A percentile compares a stretch with the other conserved stretches of the same genome.
phyloP scores from a whole-genome alignment of 2,329 filamentous ascomycete species.

The Phialophora verrucosa region DNA sequence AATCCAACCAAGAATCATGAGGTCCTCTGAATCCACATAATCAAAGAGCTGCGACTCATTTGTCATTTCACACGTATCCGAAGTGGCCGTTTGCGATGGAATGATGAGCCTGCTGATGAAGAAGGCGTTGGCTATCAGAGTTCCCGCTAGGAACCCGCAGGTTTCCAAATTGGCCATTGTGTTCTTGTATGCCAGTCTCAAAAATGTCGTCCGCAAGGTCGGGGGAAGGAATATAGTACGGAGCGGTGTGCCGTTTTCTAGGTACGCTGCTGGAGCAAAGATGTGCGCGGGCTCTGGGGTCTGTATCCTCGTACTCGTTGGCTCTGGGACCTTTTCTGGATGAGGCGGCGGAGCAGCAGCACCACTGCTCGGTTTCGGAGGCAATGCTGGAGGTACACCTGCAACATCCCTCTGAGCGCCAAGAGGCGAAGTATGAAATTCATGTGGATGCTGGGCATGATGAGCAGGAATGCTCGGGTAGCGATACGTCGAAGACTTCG shows the following conservation, averaged over 20 bases:
- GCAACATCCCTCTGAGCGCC: conserved; percentile 13
- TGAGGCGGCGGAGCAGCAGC: conserved; percentile 39
- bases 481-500: conserved; percentile 44
- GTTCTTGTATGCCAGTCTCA: conserved; percentile 75
- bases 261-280: conserved; percentile 82
- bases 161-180: conserved; percentile 86
- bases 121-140: conserved; percentile 86
- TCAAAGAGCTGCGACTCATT: conserved; percentile 86
- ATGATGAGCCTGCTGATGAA: conserved; percentile 90
- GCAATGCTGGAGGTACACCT: conserved; percentile 28
- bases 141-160: conserved; percentile 91
- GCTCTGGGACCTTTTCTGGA: conserved; percentile 32
- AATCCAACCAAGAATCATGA: conserved; percentile 94
- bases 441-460: conserved; percentile 19
- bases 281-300: conserved; percentile 64
- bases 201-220: conserved; percentile 73
- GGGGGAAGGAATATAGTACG: conserved; percentile 86
- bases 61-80: conserved; percentile 92
- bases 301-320: conserved; percentile 26
- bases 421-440: conserved; percentile 5
- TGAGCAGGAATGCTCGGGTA: conserved; percentile 51
- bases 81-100: conserved; percentile 85
- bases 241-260: conserved; percentile 86
- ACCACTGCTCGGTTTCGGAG: conserved; percentile 33
- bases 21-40: conserved; percentile 76